These are phyloP conservation scores for Kwoniella newhampshirensis DNA, from an alignment of 768 basidiomycete genomes.

Conservation along the genomic window DNA sequence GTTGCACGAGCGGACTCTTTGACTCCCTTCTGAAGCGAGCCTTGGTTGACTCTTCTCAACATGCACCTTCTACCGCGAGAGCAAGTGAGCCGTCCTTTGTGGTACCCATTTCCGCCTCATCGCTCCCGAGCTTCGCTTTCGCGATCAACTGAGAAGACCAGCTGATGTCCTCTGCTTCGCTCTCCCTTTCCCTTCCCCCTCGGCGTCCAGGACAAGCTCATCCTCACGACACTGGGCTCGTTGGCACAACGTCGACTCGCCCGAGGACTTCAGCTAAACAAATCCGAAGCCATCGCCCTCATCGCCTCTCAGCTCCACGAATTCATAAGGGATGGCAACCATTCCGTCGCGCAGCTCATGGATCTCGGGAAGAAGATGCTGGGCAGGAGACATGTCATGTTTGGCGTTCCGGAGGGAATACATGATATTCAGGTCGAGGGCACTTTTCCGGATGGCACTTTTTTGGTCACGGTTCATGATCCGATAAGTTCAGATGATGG, in stretches of 20 bases:
- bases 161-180: not conserved
- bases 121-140: no score
- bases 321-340: constrained; percentile 82
- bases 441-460: constrained; percentile 70
- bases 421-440: constrained; percentile 94
- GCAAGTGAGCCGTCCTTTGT: constrained; percentile 23
- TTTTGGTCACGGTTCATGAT: constrained; percentile 96
- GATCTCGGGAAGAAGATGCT: constrained; percentile 83
- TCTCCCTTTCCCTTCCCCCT: not conserved
- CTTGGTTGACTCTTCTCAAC: not conserved
- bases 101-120: not conserved
- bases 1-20: no score
- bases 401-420: constrained; percentile 67
- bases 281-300: constrained; percentile 81
- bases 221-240: constrained; percentile 59
- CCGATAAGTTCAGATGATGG: constrained; percentile 84
- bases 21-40: no score
- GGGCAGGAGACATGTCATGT: constrained; percentile 83
- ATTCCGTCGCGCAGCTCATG: constrained; percentile 89
- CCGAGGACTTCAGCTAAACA: constrained; percentile 82
- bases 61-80: constrained; percentile 42
- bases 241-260: constrained; percentile 94
- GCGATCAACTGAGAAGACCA: not conserved
- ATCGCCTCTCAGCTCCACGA: constrained; percentile 93
- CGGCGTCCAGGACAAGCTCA: constrained; percentile 48